These are phyloP conservation scores for Oidiodendron maius DNA, from an alignment of 495 filamentous ascomycete genomes.

Conservation along the genomic window DNA sequence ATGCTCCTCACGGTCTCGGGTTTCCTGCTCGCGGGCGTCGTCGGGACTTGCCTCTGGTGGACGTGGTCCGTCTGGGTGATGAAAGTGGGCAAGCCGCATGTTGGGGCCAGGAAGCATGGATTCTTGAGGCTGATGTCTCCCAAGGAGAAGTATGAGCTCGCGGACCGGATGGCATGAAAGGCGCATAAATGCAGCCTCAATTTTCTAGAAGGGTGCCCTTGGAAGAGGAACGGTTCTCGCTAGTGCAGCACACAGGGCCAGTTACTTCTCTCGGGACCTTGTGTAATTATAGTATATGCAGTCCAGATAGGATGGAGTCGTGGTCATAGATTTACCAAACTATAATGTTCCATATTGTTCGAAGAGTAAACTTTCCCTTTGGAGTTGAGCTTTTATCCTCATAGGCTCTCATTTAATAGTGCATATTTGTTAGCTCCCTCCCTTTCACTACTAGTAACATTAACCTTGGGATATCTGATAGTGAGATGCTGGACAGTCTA, in stretches of 20 bases:
- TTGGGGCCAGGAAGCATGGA: neutral
- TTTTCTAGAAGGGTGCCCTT: neutral
- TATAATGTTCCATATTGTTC: too few species aligned
- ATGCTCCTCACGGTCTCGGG: slow-evolving; percentile 60
- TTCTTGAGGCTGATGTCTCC: slow-evolving; percentile 17
- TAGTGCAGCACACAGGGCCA: slow-evolving; percentile 24
- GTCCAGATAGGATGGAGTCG: too few species aligned
- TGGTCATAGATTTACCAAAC: too few species aligned
- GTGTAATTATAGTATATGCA: neutral
- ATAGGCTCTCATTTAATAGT: too few species aligned
- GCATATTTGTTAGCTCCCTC: too few species aligned
- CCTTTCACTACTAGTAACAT: too few species aligned
- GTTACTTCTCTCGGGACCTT: neutral
- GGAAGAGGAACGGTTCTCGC: slow-evolving; percentile 11
- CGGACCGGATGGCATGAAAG: slow-evolving; percentile 21
- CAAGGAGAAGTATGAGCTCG: slow-evolving; percentile 21
- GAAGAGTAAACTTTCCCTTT: too few species aligned
- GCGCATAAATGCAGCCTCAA: neutral
- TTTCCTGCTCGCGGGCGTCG: slow-evolving; percentile 51
- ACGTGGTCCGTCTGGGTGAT: slow-evolving; percentile 24
- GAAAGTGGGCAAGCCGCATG: neutral
- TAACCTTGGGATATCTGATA: too few species aligned
- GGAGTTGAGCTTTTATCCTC: too few species aligned
- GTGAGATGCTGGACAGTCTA: too few species aligned
- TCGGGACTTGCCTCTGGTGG: slow-evolving; percentile 54